Evolutionary conservation across 2,329 filamentous ascomycete genomes (phyloP), one percentile per base, ranked within the genome.

Genomic region (Fusarium humuli): DNA sequence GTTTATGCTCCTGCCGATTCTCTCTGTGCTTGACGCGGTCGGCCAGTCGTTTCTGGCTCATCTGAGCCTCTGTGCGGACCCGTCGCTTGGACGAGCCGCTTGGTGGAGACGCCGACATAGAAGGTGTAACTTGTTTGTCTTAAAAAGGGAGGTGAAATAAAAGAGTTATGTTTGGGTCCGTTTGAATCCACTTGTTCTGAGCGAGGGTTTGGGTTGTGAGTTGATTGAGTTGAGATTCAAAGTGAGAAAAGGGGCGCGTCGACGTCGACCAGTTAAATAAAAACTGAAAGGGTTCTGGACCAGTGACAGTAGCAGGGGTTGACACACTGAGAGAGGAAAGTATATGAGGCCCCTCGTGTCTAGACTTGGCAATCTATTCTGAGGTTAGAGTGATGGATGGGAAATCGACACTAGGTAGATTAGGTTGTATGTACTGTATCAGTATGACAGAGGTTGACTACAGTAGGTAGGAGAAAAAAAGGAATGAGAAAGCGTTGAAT

Each of bases 1-100:
- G 37, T 52, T 76, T 76, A 57, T 70, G 73, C 55, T 76, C 72
- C 27, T 71, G 71, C 0, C 75, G 65, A 48, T 76, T 76, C 46
- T 70, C 62, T 18, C 66, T 71, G 52, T 76, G 75, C 42, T 76
- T 76, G 50, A 75, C 45, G 47, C 67, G 69, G 37, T 76, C 75
- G 12, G 67, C 66, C 20, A 65, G 60, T n/a, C 74, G 62, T 56
- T 76, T 76, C 46, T 75, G 74, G 64, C 59, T 72, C 58, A 76
- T 63, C 32, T 76, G 74, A 47, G 68, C 72, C 22, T 76, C 74
- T 44, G 67, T 76, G 49, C 74, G 71, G 34, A 71, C 59, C 48
- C 70, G 61, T 42, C 65, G 61, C 46, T 65, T 71, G 54, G 69
- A 45, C 34, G 69, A 48, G 57, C 57, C 65, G 40, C 64, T 62